Base-by-base conservation (phyloP, 2,329 filamentous ascomycete species). In the Neofusicoccum cordaticola region DNA sequence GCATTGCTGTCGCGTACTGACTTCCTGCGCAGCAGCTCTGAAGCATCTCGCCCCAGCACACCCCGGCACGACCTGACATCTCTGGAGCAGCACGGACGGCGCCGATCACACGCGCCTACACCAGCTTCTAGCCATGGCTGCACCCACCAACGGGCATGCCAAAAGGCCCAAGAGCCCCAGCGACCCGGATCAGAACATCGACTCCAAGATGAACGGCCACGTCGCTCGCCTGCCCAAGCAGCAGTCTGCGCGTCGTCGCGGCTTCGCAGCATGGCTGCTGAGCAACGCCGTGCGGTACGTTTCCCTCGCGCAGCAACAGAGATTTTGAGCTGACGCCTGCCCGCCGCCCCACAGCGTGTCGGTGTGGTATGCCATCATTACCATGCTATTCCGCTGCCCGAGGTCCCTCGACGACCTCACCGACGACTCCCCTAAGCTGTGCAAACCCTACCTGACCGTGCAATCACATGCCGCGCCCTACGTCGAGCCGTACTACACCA, bases 321-420 rank as follows among this genome's bases (percentile, higher is more conserved):
- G 35, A 39, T 66, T 63, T 51, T 56, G 48, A 39, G 35, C 48
- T 66, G 50, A 63, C 60, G 42, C 39, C 15, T 61, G 27, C 39
- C 41, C 41, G 17, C 50, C 51, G 39, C 11, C 5, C 6, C 19
- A 3, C 68, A 94, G 94, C 72, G 77, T 97, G 50, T 77, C 89
- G 65, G 90, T 92, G 19, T 99, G 94, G 94, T 96, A 95, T 75
- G 85, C 88, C 41, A 88, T 98, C 68, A 77, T 93, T 67, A 95
- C 90, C 27, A 81, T 95, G 63, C 79, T 94, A 66, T 90, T 99
- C 75, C 87, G 89, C 67, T 99, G 94, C 76, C 94, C 94, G 12
- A 82, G 88, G 2, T 86, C 86, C 8, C 79, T 89, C 66, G 85
- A 88, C 34, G 84, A 86, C 31, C 86, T 95, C 72, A 85, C 86